Conservation (phyloP, 768 basidiomycete species). For the Bullera alba region DNA sequence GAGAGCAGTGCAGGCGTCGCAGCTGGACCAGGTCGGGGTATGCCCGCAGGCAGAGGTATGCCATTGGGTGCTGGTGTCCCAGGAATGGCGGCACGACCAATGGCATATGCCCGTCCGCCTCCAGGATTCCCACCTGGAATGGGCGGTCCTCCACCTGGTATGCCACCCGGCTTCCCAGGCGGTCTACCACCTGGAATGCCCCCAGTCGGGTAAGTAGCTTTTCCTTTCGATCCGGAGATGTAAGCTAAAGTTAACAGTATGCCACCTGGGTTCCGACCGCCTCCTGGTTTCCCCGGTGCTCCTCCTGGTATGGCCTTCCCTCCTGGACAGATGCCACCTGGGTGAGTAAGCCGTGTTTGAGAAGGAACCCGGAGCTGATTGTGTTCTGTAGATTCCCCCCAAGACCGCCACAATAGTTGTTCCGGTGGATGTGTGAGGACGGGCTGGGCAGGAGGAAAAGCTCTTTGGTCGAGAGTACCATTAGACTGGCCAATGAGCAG, state of each 20-base stretch:
- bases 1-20: conserved; percentile 82
- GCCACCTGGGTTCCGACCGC: conserved; percentile 45
- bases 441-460: not conserved
- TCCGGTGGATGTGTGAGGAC: not conserved
- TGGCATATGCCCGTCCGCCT: conserved; percentile 47
- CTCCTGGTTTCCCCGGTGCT: conserved; percentile 38
- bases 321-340: conserved; percentile 45
- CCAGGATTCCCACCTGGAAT: conserved; percentile 53
- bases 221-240: not conserved
- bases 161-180: conserved; percentile 44
- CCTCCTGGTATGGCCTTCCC: conserved; percentile 43
- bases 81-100: conserved; percentile 47
- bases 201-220: conserved; percentile 31
- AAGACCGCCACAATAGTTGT: conserved; percentile 39
- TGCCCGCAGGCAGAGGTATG: conserved; percentile 95
- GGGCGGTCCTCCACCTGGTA: conserved; percentile 65
- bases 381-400: conserved; percentile 25
- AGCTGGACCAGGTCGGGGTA: conserved; percentile 84
- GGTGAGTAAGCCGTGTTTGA: conserved; percentile 21
- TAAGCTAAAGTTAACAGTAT: conserved; percentile 23
- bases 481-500: no score
- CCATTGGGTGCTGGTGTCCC: conserved; percentile 51
- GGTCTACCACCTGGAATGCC: conserved; percentile 44
- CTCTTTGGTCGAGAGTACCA: no score
- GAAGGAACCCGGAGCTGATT: conserved; percentile 1